Evolutionary conservation across 495 filamentous ascomycete genomes (phyloP).

Genomic region (Halenospora varia): DNA sequence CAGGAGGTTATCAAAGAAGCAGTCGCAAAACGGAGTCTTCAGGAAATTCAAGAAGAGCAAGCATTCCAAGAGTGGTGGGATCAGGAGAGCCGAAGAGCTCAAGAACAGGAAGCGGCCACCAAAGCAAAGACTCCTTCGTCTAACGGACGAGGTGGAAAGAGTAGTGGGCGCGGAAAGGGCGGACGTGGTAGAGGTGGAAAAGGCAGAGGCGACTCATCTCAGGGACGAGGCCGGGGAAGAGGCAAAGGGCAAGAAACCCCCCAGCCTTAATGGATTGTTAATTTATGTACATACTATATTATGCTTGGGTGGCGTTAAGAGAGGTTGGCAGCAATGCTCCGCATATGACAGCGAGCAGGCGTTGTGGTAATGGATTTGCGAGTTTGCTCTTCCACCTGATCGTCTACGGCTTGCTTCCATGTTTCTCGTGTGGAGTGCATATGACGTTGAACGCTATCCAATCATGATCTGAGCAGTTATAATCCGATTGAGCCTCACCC

Average conservation of each 20-base stretch:
- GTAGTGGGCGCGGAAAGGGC: constrained; percentile 9
- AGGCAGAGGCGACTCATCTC: constrained; percentile 3
- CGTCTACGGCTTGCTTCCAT: too few relatives aligned
- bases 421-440: too few relatives aligned
- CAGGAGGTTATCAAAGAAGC: constrained; percentile 80
- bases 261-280: not conserved
- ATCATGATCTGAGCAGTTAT: too few relatives aligned
- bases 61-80: constrained; percentile 99
- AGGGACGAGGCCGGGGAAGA: constrained; percentile 7
- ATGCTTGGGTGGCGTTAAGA: not conserved
- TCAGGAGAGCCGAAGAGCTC: constrained; percentile 68
- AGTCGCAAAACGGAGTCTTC: constrained; percentile 76
- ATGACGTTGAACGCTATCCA: too few relatives aligned
- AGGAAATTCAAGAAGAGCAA: constrained; percentile 95
- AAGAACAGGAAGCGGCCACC: constrained; percentile 61
- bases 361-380: not conserved
- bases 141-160: not conserved
- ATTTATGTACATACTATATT: constrained; percentile 7
- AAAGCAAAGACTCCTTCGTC: constrained; percentile 4
- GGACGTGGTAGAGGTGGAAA: constrained; percentile 15
- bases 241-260: constrained; percentile 6
- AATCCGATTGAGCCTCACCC: too few relatives aligned
- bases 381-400: too few relatives aligned
- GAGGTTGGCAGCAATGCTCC: not conserved
- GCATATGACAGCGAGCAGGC: not conserved